These are phyloP conservation scores for Candida ponderosae DNA, from an alignment of 805 yeast genomes.

Conservation along the genomic window DNA sequence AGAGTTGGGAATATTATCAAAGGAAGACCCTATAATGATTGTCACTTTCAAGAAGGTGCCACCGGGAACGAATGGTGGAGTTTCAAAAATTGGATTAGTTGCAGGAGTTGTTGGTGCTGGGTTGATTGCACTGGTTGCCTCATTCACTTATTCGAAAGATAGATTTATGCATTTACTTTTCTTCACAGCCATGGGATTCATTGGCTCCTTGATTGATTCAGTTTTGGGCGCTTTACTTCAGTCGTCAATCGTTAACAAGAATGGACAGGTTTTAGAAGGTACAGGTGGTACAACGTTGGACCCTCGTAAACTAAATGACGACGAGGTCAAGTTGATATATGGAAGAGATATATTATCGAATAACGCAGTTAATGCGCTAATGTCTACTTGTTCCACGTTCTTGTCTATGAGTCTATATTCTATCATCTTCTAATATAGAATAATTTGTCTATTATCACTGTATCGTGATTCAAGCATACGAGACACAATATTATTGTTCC, in stretches of 20 bases:
- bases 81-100: conserved; percentile 26
- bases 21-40: conserved; percentile 27
- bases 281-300: conserved; percentile 27
- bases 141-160: conserved; percentile 13
- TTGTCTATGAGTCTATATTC: conserved; percentile 20
- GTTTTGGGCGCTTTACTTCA: conserved; percentile 34
- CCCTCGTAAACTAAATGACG: conserved; percentile 9
- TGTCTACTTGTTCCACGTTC: conserved; percentile 14
- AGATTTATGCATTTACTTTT: conserved; percentile 16
- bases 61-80: conserved; percentile 41
- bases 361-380: conserved; percentile 26
- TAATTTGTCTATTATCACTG: too few species aligned
- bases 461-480: conserved; percentile 1
- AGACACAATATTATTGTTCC: not conserved
- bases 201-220: conserved; percentile 33
- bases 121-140: conserved; percentile 23
- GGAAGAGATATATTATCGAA: conserved; percentile 30
- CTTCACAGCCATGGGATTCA: conserved; percentile 24
- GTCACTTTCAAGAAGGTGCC: conserved; percentile 33
- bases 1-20: conserved; percentile 35
- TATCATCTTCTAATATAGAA: conserved; percentile 1
- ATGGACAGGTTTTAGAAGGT: conserved; percentile 19
- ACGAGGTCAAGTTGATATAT: conserved; percentile 18
- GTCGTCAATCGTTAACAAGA: conserved; percentile 25
- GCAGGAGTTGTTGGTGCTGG: conserved; percentile 30